Conservation (phyloP, 2,329 filamentous ascomycete species). For the Aspergillus sp. region DNA sequence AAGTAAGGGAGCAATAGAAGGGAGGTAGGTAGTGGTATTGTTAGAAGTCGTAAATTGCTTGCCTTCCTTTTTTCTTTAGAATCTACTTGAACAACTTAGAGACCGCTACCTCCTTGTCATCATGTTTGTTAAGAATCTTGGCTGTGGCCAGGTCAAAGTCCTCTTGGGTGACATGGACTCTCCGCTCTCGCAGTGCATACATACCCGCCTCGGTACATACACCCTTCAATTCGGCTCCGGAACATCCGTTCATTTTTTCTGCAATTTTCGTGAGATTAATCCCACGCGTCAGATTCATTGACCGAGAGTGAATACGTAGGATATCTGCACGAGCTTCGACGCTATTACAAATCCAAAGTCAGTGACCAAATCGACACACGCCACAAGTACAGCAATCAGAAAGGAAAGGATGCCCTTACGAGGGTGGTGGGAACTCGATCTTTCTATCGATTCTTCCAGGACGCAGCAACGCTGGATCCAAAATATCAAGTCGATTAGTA, state of each 20-base stretch:
- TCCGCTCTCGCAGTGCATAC: slow-evolving; percentile 91
- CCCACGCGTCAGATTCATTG: slow-evolving; percentile 96
- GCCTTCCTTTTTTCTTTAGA: background rate
- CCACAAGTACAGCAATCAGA: background rate
- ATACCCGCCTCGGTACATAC: slow-evolving; percentile 98
- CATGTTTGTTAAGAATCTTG: slow-evolving; percentile 99
- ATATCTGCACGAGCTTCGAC: slow-evolving; percentile 97
- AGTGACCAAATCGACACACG: slow-evolving; percentile 11
- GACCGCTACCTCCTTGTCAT: slow-evolving; percentile 77
- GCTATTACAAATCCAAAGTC: slow-evolving; percentile 28
- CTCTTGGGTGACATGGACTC: slow-evolving; percentile 98
- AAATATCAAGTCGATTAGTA: slow-evolving; percentile 94
- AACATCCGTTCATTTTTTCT: slow-evolving; percentile 99
- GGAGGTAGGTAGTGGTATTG: slow-evolving; percentile 17
- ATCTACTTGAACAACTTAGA: slow-evolving; percentile 40
- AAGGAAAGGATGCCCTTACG: slow-evolving; percentile 42
- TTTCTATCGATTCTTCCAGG: slow-evolving; percentile 98
- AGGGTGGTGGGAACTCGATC: slow-evolving; percentile 97
- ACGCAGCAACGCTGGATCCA: slow-evolving; percentile 89
- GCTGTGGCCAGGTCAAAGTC: slow-evolving; percentile 98
- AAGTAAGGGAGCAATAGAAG: background rate
- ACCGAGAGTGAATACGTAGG: slow-evolving; percentile 92
- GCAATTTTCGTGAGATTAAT: slow-evolving; percentile 98
- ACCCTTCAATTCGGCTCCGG: slow-evolving; percentile 95
- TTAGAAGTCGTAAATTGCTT: slow-evolving; percentile 23